Percentiles rank a stretch among this genome's conserved stretches.
Conservation (phyloP, 306 rosid species). For the Vachellia pachyceras region DNA sequence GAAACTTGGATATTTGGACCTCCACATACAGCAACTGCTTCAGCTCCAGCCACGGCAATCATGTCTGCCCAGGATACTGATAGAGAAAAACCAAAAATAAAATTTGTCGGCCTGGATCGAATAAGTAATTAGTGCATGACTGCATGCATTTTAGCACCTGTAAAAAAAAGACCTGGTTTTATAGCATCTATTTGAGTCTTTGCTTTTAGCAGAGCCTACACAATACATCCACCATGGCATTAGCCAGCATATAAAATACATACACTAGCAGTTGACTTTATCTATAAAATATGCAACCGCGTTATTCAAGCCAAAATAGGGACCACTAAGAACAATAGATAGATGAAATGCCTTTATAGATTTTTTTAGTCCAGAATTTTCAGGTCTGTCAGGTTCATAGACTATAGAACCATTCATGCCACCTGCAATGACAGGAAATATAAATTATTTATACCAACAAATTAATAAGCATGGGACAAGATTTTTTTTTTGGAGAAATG, state of each 20-base stretch:
- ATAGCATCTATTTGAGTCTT: slow-evolving; percentile 77
- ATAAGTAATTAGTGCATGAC: slow-evolving; percentile 29
- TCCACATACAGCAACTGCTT: slow-evolving; percentile 89
- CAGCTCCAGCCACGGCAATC: slow-evolving; percentile 96
- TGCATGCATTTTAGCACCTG: slow-evolving; percentile 28
- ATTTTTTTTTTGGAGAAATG: not conserved
- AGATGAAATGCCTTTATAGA: slow-evolving; percentile 69
- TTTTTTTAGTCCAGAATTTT: slow-evolving; percentile 80
- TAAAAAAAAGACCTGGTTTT: slow-evolving; percentile 66
- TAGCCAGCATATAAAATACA: slow-evolving; percentile 39
- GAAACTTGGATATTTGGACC: slow-evolving; percentile 82
- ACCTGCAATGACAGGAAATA: slow-evolving; percentile 61
- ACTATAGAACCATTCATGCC: slow-evolving; percentile 95
- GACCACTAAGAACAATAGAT: slow-evolving; percentile 17
- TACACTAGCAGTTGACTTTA: slow-evolving; percentile 5
- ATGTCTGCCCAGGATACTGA: slow-evolving; percentile 93
- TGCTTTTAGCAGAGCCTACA: slow-evolving; percentile 79
- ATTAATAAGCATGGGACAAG: slow-evolving; percentile 6
- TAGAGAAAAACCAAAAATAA: slow-evolving; percentile 13
- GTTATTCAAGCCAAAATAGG: not conserved
- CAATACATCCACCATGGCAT: slow-evolving; percentile 40
- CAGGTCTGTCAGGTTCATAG: slow-evolving; percentile 86
- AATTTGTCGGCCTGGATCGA: slow-evolving; percentile 41
- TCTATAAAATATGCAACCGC: not conserved
- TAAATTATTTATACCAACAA: slow-evolving; percentile 10